Conservation (phyloP, 2,329 filamentous ascomycete species). For the Fusarium pseudoanthophilum region DNA sequence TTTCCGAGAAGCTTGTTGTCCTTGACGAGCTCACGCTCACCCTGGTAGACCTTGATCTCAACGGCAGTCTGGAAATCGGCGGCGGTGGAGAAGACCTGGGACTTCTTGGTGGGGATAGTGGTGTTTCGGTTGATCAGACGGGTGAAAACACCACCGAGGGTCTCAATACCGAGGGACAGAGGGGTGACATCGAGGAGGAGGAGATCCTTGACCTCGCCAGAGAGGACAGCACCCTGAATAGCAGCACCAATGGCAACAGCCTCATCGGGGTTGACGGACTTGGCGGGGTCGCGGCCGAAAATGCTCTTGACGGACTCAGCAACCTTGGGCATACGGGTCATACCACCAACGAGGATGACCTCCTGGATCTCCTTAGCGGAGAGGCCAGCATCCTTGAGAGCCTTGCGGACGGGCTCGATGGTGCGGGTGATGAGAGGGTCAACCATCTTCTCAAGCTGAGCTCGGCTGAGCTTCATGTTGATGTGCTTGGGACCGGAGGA, state of each 20-base stretch:
- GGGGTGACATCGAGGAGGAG: slow-evolving; percentile 95
- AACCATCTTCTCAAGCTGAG: slow-evolving; percentile 93
- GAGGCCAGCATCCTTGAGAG: slow-evolving; percentile 93
- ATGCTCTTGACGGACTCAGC: slow-evolving; percentile 95
- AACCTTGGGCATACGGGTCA: slow-evolving; percentile 99
- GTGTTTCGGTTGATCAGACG: slow-evolving; percentile 99
- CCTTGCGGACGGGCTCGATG: slow-evolving; percentile 94
- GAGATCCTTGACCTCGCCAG: slow-evolving; percentile 96
- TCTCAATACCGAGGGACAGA: slow-evolving; percentile 97
- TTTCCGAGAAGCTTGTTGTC: slow-evolving; percentile 99
- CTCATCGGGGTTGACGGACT: slow-evolving; percentile 98
- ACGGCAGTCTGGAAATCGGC: slow-evolving; percentile 98
- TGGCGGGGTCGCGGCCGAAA: slow-evolving; percentile 95
- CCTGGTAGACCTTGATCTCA: slow-evolving; percentile 99
- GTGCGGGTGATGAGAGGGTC: slow-evolving; percentile 88
- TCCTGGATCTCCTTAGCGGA: slow-evolving; percentile 95
- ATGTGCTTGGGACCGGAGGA: slow-evolving; percentile 97
- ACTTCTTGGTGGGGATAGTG: slow-evolving; percentile 99
- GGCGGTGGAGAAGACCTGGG: slow-evolving; percentile 95
- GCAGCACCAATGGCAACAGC: slow-evolving; percentile 97
- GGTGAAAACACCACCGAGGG: slow-evolving; percentile 96
- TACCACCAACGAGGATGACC: slow-evolving; percentile 97
- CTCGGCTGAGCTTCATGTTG: slow-evolving; percentile 91
- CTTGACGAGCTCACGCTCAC: slow-evolving; percentile 97
- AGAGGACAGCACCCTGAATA: slow-evolving; percentile 95